Evolutionary conservation across 495 filamentous ascomycete genomes (phyloP), one percentile per base, ranked within the genome.

Genomic region (Acidomyces sp.): DNA sequence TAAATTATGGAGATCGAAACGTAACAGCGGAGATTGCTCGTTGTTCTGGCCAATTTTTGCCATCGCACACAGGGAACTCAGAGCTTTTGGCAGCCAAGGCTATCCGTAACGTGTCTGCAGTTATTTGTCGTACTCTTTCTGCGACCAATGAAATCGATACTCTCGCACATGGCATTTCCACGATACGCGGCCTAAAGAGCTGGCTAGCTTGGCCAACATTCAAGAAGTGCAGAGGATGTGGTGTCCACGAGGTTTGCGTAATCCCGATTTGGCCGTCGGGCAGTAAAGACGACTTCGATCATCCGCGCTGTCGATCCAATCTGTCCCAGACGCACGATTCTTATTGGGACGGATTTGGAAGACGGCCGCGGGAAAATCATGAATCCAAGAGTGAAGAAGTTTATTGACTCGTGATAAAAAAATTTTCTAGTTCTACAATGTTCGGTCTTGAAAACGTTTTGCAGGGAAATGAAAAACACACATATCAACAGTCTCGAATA

Each of bases 251-350:
- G 55, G 61, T 75, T n/a, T 80, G 77, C 56, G 65, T 77, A n/a
- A 49, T 77, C 2, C 71, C 78, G 0, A 74, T 80, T 54, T 81
- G 76, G 74, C 78, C 77, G 0, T 63, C 68, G 51, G 77, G 77
- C 0, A 63, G 63, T 0, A 48, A 60, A 0, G 61, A 70, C 15
- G 73, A 78, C 42, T 67, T 74, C 48, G 52, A 64, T 19, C 53
- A 62, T 15, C 75, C 75, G 0, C 55, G 58, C 29, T 77, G 73
- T 41, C 52, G 48, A 30, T 28, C 26, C 7, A 13, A 28, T 13
- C 7, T 28, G 7, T 28, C 26, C 26, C 26, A 28, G 26, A 13
- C 7, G 7, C 26, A 13, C 13, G 26, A 13, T 13, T 7, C 7
- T 7, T 28, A 28, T 13, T 28, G 26, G 26, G 26, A 13, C 7